Base-by-base conservation (phyloP, 2,329 filamentous ascomycete species). In the Mycosphaerella sp. region DNA sequence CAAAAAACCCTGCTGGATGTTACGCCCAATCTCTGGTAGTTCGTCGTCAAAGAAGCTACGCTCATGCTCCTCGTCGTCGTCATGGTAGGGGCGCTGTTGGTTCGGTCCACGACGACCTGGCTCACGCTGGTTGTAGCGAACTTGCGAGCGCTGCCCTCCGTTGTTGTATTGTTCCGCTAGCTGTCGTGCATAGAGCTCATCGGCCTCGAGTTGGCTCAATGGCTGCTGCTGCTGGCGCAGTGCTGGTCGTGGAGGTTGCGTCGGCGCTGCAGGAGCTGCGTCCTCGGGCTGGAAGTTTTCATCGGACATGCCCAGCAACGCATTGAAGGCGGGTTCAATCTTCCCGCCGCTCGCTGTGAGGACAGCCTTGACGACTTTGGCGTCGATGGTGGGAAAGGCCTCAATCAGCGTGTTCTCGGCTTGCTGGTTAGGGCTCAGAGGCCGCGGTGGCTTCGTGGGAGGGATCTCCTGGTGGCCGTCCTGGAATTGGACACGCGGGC, bases 31-130 rank as follows among this genome's bases (percentile, higher is more conserved):
- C 47, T 92, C 84, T 1, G 93, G 92, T 11, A 98, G 80, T 63
- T 98, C 93, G 65, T 98, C 93, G 64, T 98, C 93, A 63, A 97
- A 82, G 72, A 98, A 98, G 75, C 83, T 96, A 66, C 86, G 86
- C 64, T 95, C 89, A 47, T 89, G 84, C 11, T 83, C 83, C 38
- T 17, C 14, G 14, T 83, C 62, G 39, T 65, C 63, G 40, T 76
- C 72, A 14, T 72, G 66, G 40, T 72, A 77, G 59, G 82, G 78
- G 55, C 76, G 72, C 63, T 76, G 74, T 66, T 77, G 62, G 43
- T 69, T 69, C 6, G 66, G 66, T 26, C 62, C 62, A 26, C 66
- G 62, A 10, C 55, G 67, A 61, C 40, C 69, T 60, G 64, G 71
- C 64, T 62, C 69, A 62, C 66, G 70, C 59, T 66, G 56, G 64